phyloP scores from a whole-genome alignment of 805 yeast species.

The Sungouiella blattae region DNA sequence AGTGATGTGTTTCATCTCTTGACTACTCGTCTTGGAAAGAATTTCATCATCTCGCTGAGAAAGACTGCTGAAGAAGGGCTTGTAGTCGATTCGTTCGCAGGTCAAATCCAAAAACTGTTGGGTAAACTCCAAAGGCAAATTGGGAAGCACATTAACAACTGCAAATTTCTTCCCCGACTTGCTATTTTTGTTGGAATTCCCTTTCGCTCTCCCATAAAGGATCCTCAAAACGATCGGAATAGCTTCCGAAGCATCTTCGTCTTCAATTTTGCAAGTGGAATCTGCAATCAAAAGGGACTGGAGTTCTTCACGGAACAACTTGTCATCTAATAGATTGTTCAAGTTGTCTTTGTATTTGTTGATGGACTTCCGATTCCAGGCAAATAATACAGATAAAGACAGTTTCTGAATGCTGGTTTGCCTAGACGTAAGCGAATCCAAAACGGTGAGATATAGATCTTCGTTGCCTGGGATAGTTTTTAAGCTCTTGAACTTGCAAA shows the following conservation, averaged over 20 bases:
- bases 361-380: constrained; percentile 56
- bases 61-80: constrained; percentile 14
- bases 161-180: constrained; percentile 72
- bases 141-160: constrained; percentile 60
- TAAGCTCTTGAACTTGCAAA: constrained; percentile 63
- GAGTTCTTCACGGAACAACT: constrained; percentile 81
- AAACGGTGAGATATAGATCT: constrained; percentile 50
- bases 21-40: constrained; percentile 19
- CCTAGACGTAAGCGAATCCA: constrained; percentile 59
- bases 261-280: constrained; percentile 54
- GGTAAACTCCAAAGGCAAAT: constrained; percentile 50
- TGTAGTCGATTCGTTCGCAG: constrained; percentile 44
- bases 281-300: constrained; percentile 52
- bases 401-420: constrained; percentile 61
- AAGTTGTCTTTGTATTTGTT: constrained; percentile 72
- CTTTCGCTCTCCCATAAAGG: constrained; percentile 82
- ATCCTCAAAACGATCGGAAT: constrained; percentile 76
- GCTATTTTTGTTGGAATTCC: constrained; percentile 61
- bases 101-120: constrained; percentile 61
- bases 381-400: constrained; percentile 67
- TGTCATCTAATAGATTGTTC: constrained; percentile 73
- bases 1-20: constrained; percentile 45
- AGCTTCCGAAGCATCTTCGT: constrained; percentile 53
- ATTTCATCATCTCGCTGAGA: constrained; percentile 28
- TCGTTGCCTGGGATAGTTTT: constrained; percentile 50